These are phyloP conservation scores for Stenocarpella maydis DNA, from an alignment of 2,329 filamentous ascomycete species.

Conservation along the genomic window DNA sequence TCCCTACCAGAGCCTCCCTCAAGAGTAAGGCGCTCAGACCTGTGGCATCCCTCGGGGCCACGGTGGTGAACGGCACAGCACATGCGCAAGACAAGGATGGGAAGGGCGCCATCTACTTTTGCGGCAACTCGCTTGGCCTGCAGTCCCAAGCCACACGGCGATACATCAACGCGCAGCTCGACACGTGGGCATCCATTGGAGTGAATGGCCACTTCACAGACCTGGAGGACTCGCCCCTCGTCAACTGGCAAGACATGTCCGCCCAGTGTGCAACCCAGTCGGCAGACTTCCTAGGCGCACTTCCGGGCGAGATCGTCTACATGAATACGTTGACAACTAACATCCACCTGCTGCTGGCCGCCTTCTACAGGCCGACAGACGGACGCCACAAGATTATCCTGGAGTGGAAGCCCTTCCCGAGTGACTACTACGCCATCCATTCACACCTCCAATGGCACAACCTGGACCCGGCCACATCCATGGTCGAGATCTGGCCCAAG, in stretches of 20 bases:
- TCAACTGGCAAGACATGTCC: conserved; percentile 81
- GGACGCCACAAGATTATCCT: conserved; percentile 79
- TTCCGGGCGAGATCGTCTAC: conserved; percentile 77
- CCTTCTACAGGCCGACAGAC: conserved; percentile 78
- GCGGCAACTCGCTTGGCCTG: conserved; percentile 87
- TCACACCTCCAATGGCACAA: conserved; percentile 80
- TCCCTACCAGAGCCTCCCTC: conserved; percentile 78
- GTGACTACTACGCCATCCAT: conserved; percentile 86
- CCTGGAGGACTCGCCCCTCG: conserved; percentile 72
- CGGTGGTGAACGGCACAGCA: conserved; percentile 7
- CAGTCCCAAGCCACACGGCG: conserved; percentile 75
- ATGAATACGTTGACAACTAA: conserved; percentile 91
- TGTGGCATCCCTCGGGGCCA: not conserved
- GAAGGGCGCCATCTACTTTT: conserved; percentile 74
- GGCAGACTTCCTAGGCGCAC: conserved; percentile 78
- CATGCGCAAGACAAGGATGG: conserved; percentile 5
- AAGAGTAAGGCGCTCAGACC: conserved; percentile 65
- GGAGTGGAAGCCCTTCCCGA: conserved; percentile 91
- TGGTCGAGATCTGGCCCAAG: conserved; percentile 57
- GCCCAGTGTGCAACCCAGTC: conserved; percentile 76
- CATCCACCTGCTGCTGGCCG: conserved; percentile 82
- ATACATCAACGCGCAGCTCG: conserved; percentile 76
- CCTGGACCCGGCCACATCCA: conserved; percentile 69
- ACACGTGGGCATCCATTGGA: conserved; percentile 84
- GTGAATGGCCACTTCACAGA: conserved; percentile 84